Base-by-base conservation (phyloP, 345 rosid species). In the Gossypium raimondii region DNA sequence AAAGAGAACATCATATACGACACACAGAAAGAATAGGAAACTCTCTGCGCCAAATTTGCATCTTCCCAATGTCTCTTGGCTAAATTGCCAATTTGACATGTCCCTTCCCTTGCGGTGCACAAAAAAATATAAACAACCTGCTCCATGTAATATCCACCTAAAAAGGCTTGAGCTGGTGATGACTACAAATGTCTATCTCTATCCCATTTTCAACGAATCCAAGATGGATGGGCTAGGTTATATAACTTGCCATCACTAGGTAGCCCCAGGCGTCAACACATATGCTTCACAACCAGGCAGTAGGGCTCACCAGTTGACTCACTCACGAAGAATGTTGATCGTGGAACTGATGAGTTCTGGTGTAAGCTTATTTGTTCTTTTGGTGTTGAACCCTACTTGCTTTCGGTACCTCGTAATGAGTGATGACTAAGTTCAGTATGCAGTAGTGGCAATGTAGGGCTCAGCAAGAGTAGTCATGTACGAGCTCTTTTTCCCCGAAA, bases 1-100 rank as follows among this genome's bases (percentile, higher is more conserved):
- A 70, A 76, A 63, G 56, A 51, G 80, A 68, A 75, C 76, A 59
- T 77, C 76, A 56, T 58, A 48, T 44, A 80, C 76, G 81, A 81
- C 80, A 74, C 16, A 22, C 52, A 72, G 84, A 82, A 78, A 77
- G 79, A 73, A 76, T 64, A 14, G 51, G 48, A 48, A 56, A 59
- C 14, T 55, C 73, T 12, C 68, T 7, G 48, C 29, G 64, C 53
- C 72, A 56, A 34, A 68, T 73, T 79, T 76, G 80, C 72, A 47
- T 74, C 77, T 52, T 24, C 62, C 57, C 82, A 51, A 77, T 34
- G 79, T 58, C 79, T 51, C 67, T 70, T 34, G 41, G 76, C 52
- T 68, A 41, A 29, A 7, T 47, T 45, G 20, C 70, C 71, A 45
- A 34, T 34, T 34, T 34, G 41, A 34, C 41, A 34, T 34, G 6